Evolutionary conservation across 2,329 filamentous ascomycete species (phyloP), one percentile per base, ranked within the genome.

Genomic region (Penicillium crustosum): DNA sequence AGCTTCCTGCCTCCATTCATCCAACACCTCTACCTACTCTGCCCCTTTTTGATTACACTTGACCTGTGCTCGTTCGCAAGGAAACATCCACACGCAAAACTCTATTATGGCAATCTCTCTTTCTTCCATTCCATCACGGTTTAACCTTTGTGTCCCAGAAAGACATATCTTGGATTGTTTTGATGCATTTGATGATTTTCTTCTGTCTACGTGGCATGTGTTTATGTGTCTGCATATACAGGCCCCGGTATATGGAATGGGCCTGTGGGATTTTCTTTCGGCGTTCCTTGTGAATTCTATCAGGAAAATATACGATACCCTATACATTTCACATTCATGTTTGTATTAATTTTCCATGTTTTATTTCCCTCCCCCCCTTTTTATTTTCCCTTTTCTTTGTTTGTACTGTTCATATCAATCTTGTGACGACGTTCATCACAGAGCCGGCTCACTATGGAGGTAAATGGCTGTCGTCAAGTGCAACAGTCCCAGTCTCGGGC

Each of bases 231-330:
- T 61, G 48, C 54, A 58, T 60, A 38, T 21, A 62, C 52, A 25
- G 25, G 4, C 25, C 25, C 25, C 25, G 25, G 25, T 6, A 25
- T 25, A 25, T 1, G 52, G 38, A 50, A 41, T 53, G 39, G 48
- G 58, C 42, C 49, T 35, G 41, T 49, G 23, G 19, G 19, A 23
- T 10, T 27, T 38, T n/a, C 4, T n/a, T 8, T 27, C 33, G 55
- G 58, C 49, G 52, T 61, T 59, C 6, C 21, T n/a, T 33, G 29
- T 51, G 39, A 38, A 8, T 43, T 38, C 13, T 23, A 38, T 44
- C 13, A 41, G 39, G 39, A 39, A 43, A 50, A 51, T 56, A 51
- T 39, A 51, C 41, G 39, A 51, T 56, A 51, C 53, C 53, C 47
- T 45, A 33, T 51, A 45, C 33, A 19, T 44, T 35, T 36, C 33